These are phyloP conservation scores for Volvox reticuliferus DNA, from an alignment of 139 green algal genomes.

Conservation along the genomic window DNA sequence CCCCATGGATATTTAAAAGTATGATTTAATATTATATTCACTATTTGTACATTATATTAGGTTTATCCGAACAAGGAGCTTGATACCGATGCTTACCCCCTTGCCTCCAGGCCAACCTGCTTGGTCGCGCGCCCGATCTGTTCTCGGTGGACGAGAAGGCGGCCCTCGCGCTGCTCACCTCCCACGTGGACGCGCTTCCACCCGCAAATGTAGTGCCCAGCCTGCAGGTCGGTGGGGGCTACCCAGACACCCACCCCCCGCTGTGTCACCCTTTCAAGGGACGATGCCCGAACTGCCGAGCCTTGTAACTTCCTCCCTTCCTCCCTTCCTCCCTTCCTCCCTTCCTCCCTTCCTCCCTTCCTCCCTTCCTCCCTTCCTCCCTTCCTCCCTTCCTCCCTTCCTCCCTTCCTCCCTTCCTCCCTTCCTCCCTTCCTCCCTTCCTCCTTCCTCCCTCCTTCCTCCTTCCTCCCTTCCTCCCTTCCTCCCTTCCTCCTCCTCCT, in stretches of 20 bases:
- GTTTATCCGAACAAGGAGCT: no score
- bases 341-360: neutral
- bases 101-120: constrained; percentile 22
- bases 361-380: no score
- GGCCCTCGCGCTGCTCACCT: constrained; percentile 48
- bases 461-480: no score
- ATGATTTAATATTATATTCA: no score
- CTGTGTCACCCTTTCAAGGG: neutral
- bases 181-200: constrained; percentile 45
- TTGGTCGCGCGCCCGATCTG: constrained; percentile 47
- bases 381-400: no score
- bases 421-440: no score
- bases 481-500: no score
- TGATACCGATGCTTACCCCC: neutral
- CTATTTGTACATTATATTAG: no score
- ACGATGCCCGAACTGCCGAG: neutral
- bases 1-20: no score
- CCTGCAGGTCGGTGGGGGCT: constrained; percentile 62
- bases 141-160: constrained; percentile 48
- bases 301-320: neutral
- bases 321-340: neutral
- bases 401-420: no score
- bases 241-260: neutral
- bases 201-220: constrained; percentile 61
- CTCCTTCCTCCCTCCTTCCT: no score